A percentile compares a stretch with the other conserved stretches of the same genome.
These are phyloP conservation scores for Amyloporia xantha DNA, from an alignment of 768 basidiomycete species.

Conservation along the genomic window DNA sequence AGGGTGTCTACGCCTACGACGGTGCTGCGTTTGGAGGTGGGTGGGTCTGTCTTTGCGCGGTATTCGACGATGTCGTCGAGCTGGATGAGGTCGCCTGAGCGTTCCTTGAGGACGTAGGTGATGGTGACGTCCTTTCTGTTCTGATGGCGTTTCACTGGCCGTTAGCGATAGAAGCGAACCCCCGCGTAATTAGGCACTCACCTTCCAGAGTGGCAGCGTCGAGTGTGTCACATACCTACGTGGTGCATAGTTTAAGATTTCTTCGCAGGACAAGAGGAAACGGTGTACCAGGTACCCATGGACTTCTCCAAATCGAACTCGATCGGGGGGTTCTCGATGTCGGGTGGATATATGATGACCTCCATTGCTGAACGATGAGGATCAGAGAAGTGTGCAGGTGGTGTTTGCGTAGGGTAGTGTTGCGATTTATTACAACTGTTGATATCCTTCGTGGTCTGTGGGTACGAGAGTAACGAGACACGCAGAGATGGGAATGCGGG, in stretches of 20 bases:
- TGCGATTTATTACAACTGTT: too few species aligned
- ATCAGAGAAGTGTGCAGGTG: too few species aligned
- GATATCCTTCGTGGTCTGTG: too few species aligned
- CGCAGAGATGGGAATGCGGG: too few species aligned
- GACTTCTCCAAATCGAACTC: slow-evolving; percentile 16
- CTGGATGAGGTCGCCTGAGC: slow-evolving; percentile 12
- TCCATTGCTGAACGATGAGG: too few species aligned
- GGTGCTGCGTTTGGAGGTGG: slow-evolving; percentile 20
- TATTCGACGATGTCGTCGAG: slow-evolving; percentile 34
- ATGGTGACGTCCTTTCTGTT: slow-evolving; percentile 36
- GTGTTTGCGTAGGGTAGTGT: too few species aligned
- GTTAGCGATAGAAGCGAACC: background rate
- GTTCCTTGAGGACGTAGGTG: slow-evolving; percentile 24
- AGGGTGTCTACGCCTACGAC: slow-evolving; percentile 26
- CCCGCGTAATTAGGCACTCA: slow-evolving; percentile 11
- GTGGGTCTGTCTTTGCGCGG: slow-evolving; percentile 18
- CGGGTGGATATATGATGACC: slow-evolving; percentile 8
- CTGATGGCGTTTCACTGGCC: background rate
- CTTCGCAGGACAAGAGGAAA: background rate
- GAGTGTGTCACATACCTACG: slow-evolving; percentile 31
- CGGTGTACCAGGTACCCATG: slow-evolving; percentile 20
- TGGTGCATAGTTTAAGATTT: background rate
- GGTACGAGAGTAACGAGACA: too few species aligned
- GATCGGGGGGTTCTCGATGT: slow-evolving; percentile 6
- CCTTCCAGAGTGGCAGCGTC: slow-evolving; percentile 39